A percentile compares a stretch with the other conserved stretches of the same genome.
These are phyloP conservation scores for Rhodosporidiobolus sp. DNA, from an alignment of 768 basidiomycete genomes.

Conservation along the genomic window DNA sequence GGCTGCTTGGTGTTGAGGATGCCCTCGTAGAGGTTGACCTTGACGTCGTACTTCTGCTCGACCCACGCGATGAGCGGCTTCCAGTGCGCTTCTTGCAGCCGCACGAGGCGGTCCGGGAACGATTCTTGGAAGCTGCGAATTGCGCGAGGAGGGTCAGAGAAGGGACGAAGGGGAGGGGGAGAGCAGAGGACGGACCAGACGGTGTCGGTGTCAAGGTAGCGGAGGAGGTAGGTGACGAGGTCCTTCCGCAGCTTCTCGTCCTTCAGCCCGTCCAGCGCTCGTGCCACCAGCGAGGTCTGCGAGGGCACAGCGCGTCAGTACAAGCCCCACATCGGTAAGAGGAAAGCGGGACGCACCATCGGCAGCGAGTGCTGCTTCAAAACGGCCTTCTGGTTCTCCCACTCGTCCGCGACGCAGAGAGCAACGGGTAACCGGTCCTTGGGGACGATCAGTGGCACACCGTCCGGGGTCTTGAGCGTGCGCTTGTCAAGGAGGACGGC, in stretches of 20 bases:
- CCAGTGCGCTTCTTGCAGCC: slow-evolving; percentile 80
- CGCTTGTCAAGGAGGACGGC: slow-evolving; percentile 42
- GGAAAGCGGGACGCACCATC: slow-evolving; percentile 57
- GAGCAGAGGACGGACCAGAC: slow-evolving; percentile 64
- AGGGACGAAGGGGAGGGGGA: background rate
- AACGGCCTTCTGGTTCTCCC: slow-evolving; percentile 85
- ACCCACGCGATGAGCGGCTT: slow-evolving; percentile 81
- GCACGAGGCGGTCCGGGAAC: slow-evolving; percentile 63
- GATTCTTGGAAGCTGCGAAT: slow-evolving; percentile 74
- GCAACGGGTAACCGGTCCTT: slow-evolving; percentile 68
- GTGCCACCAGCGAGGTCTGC: slow-evolving; percentile 84
- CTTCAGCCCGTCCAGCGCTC: slow-evolving; percentile 76
- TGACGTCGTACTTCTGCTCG: slow-evolving; percentile 61
- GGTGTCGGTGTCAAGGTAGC: slow-evolving; percentile 92
- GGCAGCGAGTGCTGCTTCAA: slow-evolving; percentile 88
- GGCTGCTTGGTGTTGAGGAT: slow-evolving; percentile 70
- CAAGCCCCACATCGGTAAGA: background rate
- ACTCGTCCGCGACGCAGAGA: slow-evolving; percentile 85
- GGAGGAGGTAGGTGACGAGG: slow-evolving; percentile 66
- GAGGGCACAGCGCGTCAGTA: background rate
- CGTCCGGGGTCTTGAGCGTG: slow-evolving; percentile 79
- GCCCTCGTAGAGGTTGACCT: slow-evolving; percentile 68
- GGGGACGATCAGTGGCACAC: slow-evolving; percentile 72
- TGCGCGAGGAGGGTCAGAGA: background rate
- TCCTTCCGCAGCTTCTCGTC: slow-evolving; percentile 60